These are phyloP conservation scores for Fusarium compactum DNA, from an alignment of 2,329 filamentous ascomycete genomes.

Conservation along the genomic window DNA sequence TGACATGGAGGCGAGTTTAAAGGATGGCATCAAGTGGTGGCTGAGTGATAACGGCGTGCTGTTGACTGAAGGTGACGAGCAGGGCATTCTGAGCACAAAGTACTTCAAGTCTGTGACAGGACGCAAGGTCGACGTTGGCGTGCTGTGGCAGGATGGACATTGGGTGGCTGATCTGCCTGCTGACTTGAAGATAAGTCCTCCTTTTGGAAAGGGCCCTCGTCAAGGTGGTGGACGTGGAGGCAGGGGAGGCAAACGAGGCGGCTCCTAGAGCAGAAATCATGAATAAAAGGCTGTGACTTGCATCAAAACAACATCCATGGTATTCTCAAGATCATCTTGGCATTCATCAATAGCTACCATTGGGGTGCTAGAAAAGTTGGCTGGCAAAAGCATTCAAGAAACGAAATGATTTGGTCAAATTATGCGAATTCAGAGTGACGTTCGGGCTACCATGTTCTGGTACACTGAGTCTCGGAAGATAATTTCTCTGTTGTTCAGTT, in stretches of 20 bases:
- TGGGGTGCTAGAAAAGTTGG: neutral
- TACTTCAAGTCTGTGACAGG: slow-evolving; percentile 81
- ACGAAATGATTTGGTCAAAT: neutral
- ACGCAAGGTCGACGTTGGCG: slow-evolving; percentile 67
- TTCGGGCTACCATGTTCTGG: neutral
- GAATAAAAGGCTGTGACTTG: neutral
- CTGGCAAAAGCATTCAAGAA: neutral
- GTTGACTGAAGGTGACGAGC: slow-evolving; percentile 69
- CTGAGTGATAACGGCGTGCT: slow-evolving; percentile 82
- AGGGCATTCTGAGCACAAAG: slow-evolving; percentile 72
- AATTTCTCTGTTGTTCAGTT: neutral
- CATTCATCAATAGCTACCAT: neutral
- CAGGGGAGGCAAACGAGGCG: slow-evolving; percentile 34
- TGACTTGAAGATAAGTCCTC: slow-evolving; percentile 62
- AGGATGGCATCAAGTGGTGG: slow-evolving; percentile 78
- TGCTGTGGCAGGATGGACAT: slow-evolving; percentile 78
- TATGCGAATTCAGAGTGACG: neutral
- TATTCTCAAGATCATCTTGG: neutral
- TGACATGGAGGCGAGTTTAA: slow-evolving; percentile 75
- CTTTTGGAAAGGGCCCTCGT: slow-evolving; percentile 62
- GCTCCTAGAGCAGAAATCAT: slow-evolving; percentile 15
- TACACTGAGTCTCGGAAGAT: neutral
- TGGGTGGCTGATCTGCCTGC: slow-evolving; percentile 75
- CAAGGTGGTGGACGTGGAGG: slow-evolving; percentile 56
- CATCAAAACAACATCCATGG: neutral